Evolutionary conservation across 2,329 filamentous ascomycete genomes (phyloP), one percentile per base, ranked within the genome.

Genomic region (Chalaropsis ovoidea): DNA sequence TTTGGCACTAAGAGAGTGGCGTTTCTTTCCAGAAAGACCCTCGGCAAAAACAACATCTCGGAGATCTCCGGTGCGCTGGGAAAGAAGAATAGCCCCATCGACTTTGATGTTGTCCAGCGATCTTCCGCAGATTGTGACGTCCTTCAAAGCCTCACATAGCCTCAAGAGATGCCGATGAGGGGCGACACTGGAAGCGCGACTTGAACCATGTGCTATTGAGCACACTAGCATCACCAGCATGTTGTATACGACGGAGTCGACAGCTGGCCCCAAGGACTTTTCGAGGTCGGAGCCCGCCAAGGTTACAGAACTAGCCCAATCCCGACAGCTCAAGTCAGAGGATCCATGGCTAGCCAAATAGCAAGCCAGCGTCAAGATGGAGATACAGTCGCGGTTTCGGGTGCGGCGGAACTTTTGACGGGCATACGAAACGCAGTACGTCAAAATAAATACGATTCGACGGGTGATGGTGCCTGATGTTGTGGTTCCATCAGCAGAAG

Each of bases 31-130:
- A 61, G 52, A 27, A 1, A 82, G 72, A 39, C 72, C 75, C 69
- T 84, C 82, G 2, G 81, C 81, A 69, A 80, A 82, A 10, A 77
- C 78, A 49, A 83, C 75, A 69, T 84, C 81, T 31, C 78, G 74
- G 6, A 83, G 72, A 69, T 82, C 78, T 64, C 78, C 79, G 15
- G 80, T 83, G 64, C 77, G 75, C 67, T 81, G 78, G 0, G 81
- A 81, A 35, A 83, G 72, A 39, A 78, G 71, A 69, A 83, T 82
- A 0, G 81, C 81, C 1, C 76, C 76, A 39, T 82, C 79, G 2
- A 74, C 72, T 39, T 75, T 75, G 42, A 83, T 71, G 22, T 73
- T 75, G 39, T 71, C 69, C 5, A 77, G 68, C 27, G 76, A 72
- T 65, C 71, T 72, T 10, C 68, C 68, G 2, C 73, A 71, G 4